Percentiles rank a stretch among this genome's conserved stretches.
These are phyloP conservation scores for Apium graveolens DNA, from an alignment of 129 eudicot species.

Conservation along the genomic window DNA sequence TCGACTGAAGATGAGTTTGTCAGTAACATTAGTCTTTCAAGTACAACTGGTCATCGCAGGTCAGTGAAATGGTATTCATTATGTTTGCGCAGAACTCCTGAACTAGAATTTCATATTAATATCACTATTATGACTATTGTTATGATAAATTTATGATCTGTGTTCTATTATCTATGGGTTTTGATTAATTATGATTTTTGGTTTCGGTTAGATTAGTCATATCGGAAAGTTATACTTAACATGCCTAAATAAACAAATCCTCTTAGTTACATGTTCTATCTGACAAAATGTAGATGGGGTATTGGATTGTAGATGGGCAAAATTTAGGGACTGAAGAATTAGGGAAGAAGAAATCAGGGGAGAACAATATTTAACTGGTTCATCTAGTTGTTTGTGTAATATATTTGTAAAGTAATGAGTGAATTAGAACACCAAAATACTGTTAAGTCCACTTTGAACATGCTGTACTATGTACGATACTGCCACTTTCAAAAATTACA, in stretches of 20 bases:
- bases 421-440: too few relatives aligned
- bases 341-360: not conserved
- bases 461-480: not conserved
- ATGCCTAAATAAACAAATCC: not conserved
- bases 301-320: not conserved
- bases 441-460: not conserved
- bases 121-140: not conserved
- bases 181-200: not conserved
- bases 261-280: not conserved
- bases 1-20: conserved; percentile 59
- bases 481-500: not conserved
- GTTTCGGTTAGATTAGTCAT: not conserved
- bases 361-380: not conserved
- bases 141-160: not conserved
- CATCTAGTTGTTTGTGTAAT: not conserved
- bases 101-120: not conserved
- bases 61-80: conserved; percentile 25
- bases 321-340: not conserved
- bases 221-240: not conserved
- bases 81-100: not conserved
- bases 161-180: not conserved
- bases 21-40: conserved; percentile 34
- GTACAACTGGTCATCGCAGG: conserved; percentile 68
- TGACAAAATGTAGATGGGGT: not conserved
- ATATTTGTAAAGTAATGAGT: not conserved